Evolutionary conservation across 208 protist species (phyloP).

Genomic region (Angomonas desouzai): DNA sequence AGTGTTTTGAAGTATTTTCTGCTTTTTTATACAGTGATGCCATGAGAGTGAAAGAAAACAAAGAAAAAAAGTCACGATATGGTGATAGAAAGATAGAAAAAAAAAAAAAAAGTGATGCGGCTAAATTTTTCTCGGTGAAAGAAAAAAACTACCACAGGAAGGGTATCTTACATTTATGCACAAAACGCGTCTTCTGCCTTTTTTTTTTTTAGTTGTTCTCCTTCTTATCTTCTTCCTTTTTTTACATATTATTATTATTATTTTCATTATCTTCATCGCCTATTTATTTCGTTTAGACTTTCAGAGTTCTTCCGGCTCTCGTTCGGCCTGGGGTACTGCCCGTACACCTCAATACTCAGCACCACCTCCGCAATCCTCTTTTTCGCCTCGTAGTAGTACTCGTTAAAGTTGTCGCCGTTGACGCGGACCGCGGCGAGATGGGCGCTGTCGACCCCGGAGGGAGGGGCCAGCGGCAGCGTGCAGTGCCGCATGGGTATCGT

Average conservation of each 20-base stretch:
- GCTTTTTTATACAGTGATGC: too few species aligned
- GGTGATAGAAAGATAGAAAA: too few species aligned
- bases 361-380: conserved; percentile 13
- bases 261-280: neutral
- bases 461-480: conserved; percentile 2
- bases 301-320: conserved; percentile 9
- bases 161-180: neutral
- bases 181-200: neutral
- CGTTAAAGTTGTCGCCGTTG: conserved; percentile 29
- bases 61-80: too few species aligned
- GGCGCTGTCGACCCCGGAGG: conserved; percentile 27
- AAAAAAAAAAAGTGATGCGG: too few species aligned
- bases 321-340: conserved; percentile 20
- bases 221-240: conserved; percentile 4
- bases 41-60: too few species aligned
- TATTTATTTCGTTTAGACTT: neutral
- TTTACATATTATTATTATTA: conserved; percentile 12
- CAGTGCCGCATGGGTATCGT: conserved; percentile 9
- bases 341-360: conserved; percentile 16
- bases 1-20: too few species aligned
- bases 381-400: conserved; percentile 38
- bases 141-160: too few species aligned
- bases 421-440: conserved; percentile 36
- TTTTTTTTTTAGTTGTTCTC: conserved; percentile 7
- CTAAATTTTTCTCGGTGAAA: too few species aligned